phyloP scores from a whole-genome alignment of 2,329 filamentous ascomycete species.

The Penicillium frequentans region DNA sequence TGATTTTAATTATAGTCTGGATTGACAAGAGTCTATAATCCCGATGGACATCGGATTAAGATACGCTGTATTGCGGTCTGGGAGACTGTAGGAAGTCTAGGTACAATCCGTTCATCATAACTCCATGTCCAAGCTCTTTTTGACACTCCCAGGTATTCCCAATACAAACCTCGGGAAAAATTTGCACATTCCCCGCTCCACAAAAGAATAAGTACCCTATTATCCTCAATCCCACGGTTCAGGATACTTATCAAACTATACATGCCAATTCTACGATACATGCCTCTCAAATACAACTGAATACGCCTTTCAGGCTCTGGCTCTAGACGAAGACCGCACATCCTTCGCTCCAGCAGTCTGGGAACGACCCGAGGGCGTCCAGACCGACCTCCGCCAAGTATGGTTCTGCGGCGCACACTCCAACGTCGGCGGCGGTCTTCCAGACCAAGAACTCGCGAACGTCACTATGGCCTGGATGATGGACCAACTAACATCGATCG shows the following conservation, averaged over 20 bases:
- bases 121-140: not conserved
- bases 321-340: slow-evolving; percentile 31
- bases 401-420: slow-evolving; percentile 52
- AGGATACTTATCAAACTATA: slow-evolving; percentile 10
- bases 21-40: slow-evolving; percentile 16
- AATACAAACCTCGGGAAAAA: slow-evolving; percentile 19
- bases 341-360: slow-evolving; percentile 33
- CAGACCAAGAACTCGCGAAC: slow-evolving; percentile 50
- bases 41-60: slow-evolving; percentile 24
- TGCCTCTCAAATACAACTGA: slow-evolving; percentile 29
- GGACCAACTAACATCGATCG: slow-evolving; percentile 18
- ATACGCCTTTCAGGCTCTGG: slow-evolving; percentile 36
- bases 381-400: slow-evolving; percentile 43
- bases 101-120: not conserved
- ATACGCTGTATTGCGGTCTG: slow-evolving; percentile 31
- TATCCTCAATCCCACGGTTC: not conserved
- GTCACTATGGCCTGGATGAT: slow-evolving; percentile 55
- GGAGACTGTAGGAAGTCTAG: slow-evolving; percentile 34
- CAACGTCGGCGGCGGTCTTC: slow-evolving; percentile 51
- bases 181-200: slow-evolving; percentile 16
- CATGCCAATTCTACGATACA: slow-evolving; percentile 36
- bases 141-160: slow-evolving; percentile 24
- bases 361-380: slow-evolving; percentile 27
- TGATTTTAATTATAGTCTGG: slow-evolving; percentile 5
- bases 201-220: slow-evolving; percentile 21